Evolutionary conservation across 2,329 filamentous ascomycete genomes (phyloP).

Genomic region (Fusarium avenaceum): DNA sequence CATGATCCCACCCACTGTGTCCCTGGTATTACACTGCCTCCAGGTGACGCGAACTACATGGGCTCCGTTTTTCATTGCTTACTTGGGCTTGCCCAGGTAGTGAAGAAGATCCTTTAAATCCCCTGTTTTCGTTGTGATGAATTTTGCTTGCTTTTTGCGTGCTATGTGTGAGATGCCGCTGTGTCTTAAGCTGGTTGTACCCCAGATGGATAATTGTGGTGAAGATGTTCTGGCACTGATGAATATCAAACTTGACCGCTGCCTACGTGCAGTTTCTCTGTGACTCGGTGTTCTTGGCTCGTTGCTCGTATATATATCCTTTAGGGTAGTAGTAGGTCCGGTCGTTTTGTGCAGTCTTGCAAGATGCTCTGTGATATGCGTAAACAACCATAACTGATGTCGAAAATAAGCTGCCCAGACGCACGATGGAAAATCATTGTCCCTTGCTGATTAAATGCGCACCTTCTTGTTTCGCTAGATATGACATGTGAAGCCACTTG

Average conservation of each 20-base stretch:
- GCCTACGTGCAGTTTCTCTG: not conserved
- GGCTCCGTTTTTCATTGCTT: constrained; percentile 54
- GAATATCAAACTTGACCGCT: too few relatives aligned
- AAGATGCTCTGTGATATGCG: not conserved
- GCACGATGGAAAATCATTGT: too few relatives aligned
- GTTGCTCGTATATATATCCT: constrained; percentile 51
- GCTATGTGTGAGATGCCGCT: too few relatives aligned
- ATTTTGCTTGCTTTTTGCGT: too few relatives aligned
- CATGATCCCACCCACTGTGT: constrained; percentile 55
- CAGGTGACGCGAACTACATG: constrained; percentile 55
- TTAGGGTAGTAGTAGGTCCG: constrained; percentile 64
- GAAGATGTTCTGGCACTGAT: too few relatives aligned
- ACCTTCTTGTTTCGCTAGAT: too few relatives aligned
- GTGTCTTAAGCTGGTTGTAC: too few relatives aligned
- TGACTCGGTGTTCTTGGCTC: too few relatives aligned
- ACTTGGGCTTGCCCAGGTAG: constrained; percentile 50
- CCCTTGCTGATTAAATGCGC: too few relatives aligned
- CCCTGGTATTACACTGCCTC: constrained; percentile 60
- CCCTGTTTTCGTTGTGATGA: not conserved
- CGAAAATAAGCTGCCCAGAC: not conserved
- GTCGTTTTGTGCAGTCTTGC: constrained; percentile 4
- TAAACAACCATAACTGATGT: not conserved
- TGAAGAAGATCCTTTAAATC: constrained; percentile 50
- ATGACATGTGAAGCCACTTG: too few relatives aligned
- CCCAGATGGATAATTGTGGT: too few relatives aligned